Percentiles rank a stretch among this genome's conserved stretches.
phyloP scores from a whole-genome alignment of 352 stramenopile genomes.

The Elongisporangium prolatum region DNA sequence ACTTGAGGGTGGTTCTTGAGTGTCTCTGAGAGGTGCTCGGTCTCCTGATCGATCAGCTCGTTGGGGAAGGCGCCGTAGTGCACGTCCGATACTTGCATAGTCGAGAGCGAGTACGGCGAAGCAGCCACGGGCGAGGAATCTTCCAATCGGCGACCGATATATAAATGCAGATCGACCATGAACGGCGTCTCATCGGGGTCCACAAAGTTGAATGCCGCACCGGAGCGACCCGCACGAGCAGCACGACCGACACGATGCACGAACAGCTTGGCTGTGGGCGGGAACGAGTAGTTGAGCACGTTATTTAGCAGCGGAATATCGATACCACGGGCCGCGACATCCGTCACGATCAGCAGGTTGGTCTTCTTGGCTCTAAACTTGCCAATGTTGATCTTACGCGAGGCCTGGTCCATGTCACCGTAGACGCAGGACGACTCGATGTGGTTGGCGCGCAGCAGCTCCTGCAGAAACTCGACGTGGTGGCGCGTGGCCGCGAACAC shows the following conservation, averaged over 20 bases:
- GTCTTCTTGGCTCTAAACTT: slow-evolving; percentile 90
- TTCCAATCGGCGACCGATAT: slow-evolving; percentile 88
- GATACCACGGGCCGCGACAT: slow-evolving; percentile 93
- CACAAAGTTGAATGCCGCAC: slow-evolving; percentile 95
- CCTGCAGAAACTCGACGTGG: slow-evolving; percentile 98
- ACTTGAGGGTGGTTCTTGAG: slow-evolving; percentile 78
- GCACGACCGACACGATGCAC: slow-evolving; percentile 96
- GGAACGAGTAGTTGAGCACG: slow-evolving; percentile 96
- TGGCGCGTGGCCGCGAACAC: slow-evolving; percentile 98
- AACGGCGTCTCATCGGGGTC: slow-evolving; percentile 98
- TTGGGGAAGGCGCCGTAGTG: slow-evolving; percentile 98
- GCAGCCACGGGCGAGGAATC: slow-evolving; percentile 57
- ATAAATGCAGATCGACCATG: slow-evolving; percentile 98
- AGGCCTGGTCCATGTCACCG: slow-evolving; percentile 93
- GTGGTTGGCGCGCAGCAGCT: slow-evolving; percentile 80
- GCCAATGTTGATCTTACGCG: slow-evolving; percentile 86
- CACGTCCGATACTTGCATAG: slow-evolving; percentile 95
- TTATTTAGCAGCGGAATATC: slow-evolving; percentile 97
- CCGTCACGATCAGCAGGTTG: slow-evolving; percentile 91
- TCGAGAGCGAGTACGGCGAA: slow-evolving; percentile 85
- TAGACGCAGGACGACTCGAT: slow-evolving; percentile 90
- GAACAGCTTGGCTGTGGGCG: slow-evolving; percentile 91
- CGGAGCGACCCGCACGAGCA: slow-evolving; percentile 92
- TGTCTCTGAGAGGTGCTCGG: slow-evolving; percentile 91
- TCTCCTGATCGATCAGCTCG: slow-evolving; percentile 94